A percentile compares a stretch with the other conserved stretches of the same genome.
Evolutionary conservation across 1,284 basidiomycete genomes (phyloP).

Genomic region (Microbotryum saponariae): DNA sequence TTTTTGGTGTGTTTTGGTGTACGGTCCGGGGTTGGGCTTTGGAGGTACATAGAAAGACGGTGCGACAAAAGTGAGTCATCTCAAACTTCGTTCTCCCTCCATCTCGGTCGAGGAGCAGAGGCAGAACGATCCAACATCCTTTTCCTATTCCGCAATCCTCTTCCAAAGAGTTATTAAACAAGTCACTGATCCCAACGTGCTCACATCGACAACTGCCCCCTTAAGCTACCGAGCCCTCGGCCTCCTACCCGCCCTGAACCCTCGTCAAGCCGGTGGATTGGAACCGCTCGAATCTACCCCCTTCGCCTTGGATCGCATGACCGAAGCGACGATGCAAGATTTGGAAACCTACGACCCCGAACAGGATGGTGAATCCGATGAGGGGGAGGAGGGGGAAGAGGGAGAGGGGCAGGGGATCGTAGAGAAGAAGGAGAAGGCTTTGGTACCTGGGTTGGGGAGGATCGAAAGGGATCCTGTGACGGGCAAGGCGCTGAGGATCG

Average conservation of each 20-base stretch:
- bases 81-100: neutral
- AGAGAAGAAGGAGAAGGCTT: conserved; percentile 11
- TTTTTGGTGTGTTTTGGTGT: neutral
- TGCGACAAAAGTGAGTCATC: conserved; percentile 77
- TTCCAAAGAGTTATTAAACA: neutral
- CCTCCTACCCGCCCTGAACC: conserved; percentile 58
- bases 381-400: conserved; percentile 7
- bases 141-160: no score
- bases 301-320: conserved; percentile 26
- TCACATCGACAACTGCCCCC: neutral
- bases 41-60: conserved; percentile 54
- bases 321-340: conserved; percentile 30
- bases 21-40: no score
- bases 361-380: conserved; percentile 41
- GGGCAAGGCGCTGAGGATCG: conserved; percentile 70
- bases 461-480: conserved; percentile 59
- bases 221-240: conserved; percentile 70
- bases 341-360: conserved; percentile 34
- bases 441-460: conserved; percentile 69
- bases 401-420: conserved; percentile 6
- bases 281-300: conserved; percentile 41
- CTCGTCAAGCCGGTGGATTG: conserved; percentile 39
- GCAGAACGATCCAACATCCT: neutral
- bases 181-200: neutral
- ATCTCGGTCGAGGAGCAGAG: neutral